A percentile compares a stretch with the other conserved stretches of the same genome.
phyloP scores from a whole-genome alignment of 495 filamentous ascomycete genomes.

The Hypoxylon trugodes region DNA sequence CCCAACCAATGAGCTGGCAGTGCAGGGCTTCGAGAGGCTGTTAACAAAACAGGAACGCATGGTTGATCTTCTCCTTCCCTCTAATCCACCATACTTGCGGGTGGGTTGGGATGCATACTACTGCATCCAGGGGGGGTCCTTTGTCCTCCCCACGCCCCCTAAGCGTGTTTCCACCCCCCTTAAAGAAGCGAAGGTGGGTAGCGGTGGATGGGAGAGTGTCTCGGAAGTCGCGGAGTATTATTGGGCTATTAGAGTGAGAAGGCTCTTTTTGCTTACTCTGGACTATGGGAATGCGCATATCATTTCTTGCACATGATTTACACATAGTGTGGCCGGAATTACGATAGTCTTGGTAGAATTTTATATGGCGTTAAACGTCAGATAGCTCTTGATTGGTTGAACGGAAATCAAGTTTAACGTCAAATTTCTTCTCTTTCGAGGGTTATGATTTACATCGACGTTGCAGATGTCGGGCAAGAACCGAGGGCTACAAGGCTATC shows the following conservation, averaged over 20 bases:
- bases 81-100: constrained; percentile 24
- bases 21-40: constrained; percentile 37
- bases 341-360: constrained; percentile 27
- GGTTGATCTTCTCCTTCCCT: constrained; percentile 31
- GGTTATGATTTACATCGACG: constrained; percentile 18
- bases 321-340: constrained; percentile 39
- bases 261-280: constrained; percentile 37
- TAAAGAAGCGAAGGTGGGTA: constrained; percentile 28
- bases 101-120: constrained; percentile 33
- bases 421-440: constrained; percentile 8
- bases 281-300: constrained; percentile 44
- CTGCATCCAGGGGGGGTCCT: constrained; percentile 22
- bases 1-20: constrained; percentile 43
- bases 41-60: constrained; percentile 43
- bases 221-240: constrained; percentile 31
- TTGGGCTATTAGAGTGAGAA: constrained; percentile 41
- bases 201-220: constrained; percentile 31
- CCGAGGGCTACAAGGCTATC: constrained; percentile 16
- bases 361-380: constrained; percentile 21
- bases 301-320: constrained; percentile 47
- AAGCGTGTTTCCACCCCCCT: constrained; percentile 21
- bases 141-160: constrained; percentile 39
- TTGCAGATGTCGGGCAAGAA: constrained; percentile 24
- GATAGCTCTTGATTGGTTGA: constrained; percentile 27
- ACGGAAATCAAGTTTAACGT: constrained; percentile 30